A percentile compares a stretch with the other conserved stretches of the same genome.
These are phyloP conservation scores for Tilletiaria anomala DNA, from an alignment of 1,284 basidiomycete species.

Conservation along the genomic window DNA sequence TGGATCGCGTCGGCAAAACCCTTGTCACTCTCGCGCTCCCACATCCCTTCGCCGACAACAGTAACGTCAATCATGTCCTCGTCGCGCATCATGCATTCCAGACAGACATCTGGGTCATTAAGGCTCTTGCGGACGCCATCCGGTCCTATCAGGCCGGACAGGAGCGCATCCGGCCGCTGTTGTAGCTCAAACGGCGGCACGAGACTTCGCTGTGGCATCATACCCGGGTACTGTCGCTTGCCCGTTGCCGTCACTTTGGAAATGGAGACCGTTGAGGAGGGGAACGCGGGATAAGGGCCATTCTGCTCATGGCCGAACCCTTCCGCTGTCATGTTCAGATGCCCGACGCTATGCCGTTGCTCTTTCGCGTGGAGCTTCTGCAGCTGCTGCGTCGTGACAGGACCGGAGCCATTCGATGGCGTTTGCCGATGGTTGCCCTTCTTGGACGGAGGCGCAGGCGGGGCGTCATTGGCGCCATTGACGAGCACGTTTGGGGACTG, in stretches of 20 bases:
- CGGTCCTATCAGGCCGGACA: conserved; percentile 24
- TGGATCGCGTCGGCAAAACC: conserved; percentile 62
- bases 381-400: conserved; percentile 30
- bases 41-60: conserved; percentile 68
- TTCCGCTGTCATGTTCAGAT: no score
- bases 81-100: conserved; percentile 98
- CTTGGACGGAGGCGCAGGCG: background rate
- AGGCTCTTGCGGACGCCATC: conserved; percentile 26
- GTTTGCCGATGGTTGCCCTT: no score
- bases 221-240: conserved; percentile 15
- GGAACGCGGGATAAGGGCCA: conserved; percentile 29
- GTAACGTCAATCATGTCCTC: conserved; percentile 93
- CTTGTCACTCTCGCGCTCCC: conserved; percentile 79
- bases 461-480: no score
- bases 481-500: no score
- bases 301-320: conserved; percentile 21
- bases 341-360: conserved; percentile 22
- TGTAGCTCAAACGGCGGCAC: conserved; percentile 38
- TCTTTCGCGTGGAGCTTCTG: conserved; percentile 23
- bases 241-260: background rate
- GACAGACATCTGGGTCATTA: conserved; percentile 58
- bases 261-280: conserved; percentile 3
- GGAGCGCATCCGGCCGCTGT: conserved; percentile 31
- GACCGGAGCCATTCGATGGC: no score
- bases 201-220: conserved; percentile 30